phyloP scores from a whole-genome alignment of 768 basidiomycete genomes.

The Boletus barrowsii region DNA sequence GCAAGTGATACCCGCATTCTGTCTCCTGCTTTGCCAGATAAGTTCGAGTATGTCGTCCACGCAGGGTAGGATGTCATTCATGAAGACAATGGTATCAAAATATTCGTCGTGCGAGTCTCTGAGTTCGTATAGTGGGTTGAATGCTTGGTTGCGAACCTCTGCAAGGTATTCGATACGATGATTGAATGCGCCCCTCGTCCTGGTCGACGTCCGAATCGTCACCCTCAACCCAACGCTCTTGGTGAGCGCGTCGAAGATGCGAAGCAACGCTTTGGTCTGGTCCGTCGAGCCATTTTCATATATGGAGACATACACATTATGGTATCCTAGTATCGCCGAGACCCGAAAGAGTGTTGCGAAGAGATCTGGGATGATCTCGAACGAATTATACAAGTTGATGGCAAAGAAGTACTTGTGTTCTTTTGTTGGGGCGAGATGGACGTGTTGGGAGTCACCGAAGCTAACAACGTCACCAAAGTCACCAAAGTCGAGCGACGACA shows the following conservation, averaged over 20 bases:
- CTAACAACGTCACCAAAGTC: constrained; percentile 36
- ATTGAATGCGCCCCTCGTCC: constrained; percentile 94
- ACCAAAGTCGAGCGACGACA: constrained; percentile 49
- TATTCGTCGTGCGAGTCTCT: constrained; percentile 89
- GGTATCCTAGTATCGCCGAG: constrained; percentile 88
- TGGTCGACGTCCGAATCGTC: constrained; percentile 88
- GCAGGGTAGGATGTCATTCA: constrained; percentile 99
- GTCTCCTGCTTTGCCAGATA: constrained; percentile 88
- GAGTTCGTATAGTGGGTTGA: constrained; percentile 92
- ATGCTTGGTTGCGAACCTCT: constrained; percentile 98
- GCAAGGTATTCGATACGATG: constrained; percentile 99
- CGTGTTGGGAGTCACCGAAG: constrained; percentile 41
- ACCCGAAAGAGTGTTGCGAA: constrained; percentile 96
- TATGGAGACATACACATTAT: constrained; percentile 97
- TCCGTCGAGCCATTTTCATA: constrained; percentile 99
- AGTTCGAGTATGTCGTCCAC: constrained; percentile 97
- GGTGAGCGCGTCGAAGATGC: constrained; percentile 92
- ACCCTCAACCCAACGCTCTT: constrained; percentile 88
- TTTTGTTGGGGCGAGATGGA: constrained; percentile 39
- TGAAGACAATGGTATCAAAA: constrained; percentile 96
- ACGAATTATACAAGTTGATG: constrained; percentile 99
- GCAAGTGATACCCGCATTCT: constrained; percentile 98
- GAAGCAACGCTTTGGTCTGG: constrained; percentile 94
- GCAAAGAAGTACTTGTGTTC: constrained; percentile 99
- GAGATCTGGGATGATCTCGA: constrained; percentile 96